A percentile compares a stretch with the other conserved stretches of the same genome.
These are phyloP conservation scores for Penicillium sp. DNA, from an alignment of 2,329 filamentous ascomycete genomes.

Conservation along the genomic window DNA sequence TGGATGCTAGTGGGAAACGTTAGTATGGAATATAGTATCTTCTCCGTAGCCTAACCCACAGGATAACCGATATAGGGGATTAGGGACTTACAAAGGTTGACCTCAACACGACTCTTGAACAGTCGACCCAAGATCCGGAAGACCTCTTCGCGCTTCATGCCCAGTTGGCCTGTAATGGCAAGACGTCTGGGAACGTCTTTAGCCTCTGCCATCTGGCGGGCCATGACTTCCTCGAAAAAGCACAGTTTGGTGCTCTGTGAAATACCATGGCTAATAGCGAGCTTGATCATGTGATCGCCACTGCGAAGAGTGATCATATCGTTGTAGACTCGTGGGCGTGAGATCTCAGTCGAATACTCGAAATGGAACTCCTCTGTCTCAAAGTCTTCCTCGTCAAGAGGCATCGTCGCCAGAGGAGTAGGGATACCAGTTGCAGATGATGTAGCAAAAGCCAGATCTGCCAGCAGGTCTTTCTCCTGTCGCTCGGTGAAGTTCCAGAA, in stretches of 20 bases:
- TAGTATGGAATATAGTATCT: constrained; percentile 10
- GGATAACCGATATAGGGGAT: background rate
- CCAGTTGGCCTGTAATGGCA: constrained; percentile 83
- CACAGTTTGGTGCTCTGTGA: constrained; percentile 95
- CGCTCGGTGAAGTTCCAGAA: constrained; percentile 98
- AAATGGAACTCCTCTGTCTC: constrained; percentile 99
- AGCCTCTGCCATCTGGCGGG: constrained; percentile 86
- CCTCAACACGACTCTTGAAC: constrained; percentile 92
- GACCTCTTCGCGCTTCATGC: constrained; percentile 89
- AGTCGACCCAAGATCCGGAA: constrained; percentile 86
- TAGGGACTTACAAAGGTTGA: constrained; percentile 80
- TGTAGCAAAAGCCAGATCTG: constrained; percentile 82
- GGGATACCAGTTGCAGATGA: constrained; percentile 41
- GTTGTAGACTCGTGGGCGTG: constrained; percentile 90
- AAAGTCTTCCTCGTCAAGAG: constrained; percentile 83
- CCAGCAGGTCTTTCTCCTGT: constrained; percentile 94
- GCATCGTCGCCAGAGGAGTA: constrained; percentile 70
- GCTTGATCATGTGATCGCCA: constrained; percentile 97
- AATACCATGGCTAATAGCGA: constrained; percentile 96
- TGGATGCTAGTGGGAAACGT: constrained; percentile 64
- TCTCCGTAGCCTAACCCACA: background rate
- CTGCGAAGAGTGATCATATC: constrained; percentile 98
- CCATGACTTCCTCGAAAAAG: constrained; percentile 96
- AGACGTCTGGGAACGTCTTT: constrained; percentile 88
- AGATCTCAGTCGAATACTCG: constrained; percentile 84